phyloP scores from a whole-genome alignment of 805 yeast species.

The Cyberlindnera japonica region DNA sequence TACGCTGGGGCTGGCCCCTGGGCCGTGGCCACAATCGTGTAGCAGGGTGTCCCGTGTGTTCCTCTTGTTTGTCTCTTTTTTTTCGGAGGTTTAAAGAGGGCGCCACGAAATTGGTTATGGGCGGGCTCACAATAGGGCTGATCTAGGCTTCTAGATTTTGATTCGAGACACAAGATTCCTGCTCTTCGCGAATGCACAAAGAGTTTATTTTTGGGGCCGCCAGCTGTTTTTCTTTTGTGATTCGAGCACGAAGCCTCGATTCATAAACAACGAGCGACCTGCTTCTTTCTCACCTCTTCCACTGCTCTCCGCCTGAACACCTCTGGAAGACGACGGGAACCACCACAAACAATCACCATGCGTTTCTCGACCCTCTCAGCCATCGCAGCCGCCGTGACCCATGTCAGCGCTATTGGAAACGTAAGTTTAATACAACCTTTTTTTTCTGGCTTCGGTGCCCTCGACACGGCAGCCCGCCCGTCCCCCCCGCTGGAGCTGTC shows the following conservation, averaged over 20 bases:
- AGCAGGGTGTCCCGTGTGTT: no score
- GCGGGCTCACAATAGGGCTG: no score
- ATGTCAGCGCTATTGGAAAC: constrained; percentile 58
- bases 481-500: no score
- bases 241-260: background rate
- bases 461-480: background rate
- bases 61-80: no score
- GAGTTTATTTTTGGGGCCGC: constrained; percentile 9
- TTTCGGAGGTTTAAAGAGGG: no score
- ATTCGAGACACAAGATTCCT: background rate
- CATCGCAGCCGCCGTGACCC: constrained; percentile 44
- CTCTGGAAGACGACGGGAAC: no score
- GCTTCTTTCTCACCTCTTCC: background rate
- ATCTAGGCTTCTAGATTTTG: constrained; percentile 1
- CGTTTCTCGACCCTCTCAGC: constrained; percentile 23
- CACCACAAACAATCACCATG: constrained; percentile 16
- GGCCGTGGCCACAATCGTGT: no score
- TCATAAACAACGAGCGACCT: constrained; percentile 1
- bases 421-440: constrained; percentile 28
- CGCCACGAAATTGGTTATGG: no score
- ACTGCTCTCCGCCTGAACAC: background rate
- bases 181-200: no score
- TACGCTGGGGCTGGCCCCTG: no score
- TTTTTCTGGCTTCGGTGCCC: constrained; percentile 5
- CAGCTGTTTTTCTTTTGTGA: constrained; percentile 1